phyloP scores from a whole-genome alignment of 2,329 filamentous ascomycete species.

The Leptosphaerulina australis region DNA sequence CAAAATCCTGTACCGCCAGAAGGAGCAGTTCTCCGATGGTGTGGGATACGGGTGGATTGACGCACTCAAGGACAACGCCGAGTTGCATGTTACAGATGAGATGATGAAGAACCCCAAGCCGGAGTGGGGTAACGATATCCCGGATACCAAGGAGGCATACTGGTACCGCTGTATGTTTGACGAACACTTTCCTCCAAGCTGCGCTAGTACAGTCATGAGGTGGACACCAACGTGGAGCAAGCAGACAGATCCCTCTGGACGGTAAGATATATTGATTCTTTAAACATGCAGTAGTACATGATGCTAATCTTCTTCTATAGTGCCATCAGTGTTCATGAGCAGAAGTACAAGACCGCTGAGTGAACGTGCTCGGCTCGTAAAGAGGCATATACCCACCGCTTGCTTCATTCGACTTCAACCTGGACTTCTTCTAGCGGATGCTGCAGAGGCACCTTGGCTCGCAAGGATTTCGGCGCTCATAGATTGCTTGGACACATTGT shows the following conservation, averaged over 20 bases:
- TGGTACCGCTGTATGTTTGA: slow-evolving; percentile 99
- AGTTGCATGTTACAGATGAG: slow-evolving; percentile 88
- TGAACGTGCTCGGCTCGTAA: slow-evolving; percentile 7
- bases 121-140: slow-evolving; percentile 91
- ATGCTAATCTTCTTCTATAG: slow-evolving; percentile 17
- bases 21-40: slow-evolving; percentile 99
- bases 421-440: neutral
- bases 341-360: slow-evolving; percentile 40
- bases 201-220: slow-evolving; percentile 89
- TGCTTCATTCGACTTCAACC: neutral
- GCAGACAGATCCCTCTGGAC: slow-evolving; percentile 92
- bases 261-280: no score
- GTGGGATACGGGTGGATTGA: slow-evolving; percentile 99
- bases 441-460: neutral
- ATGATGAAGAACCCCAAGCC: slow-evolving; percentile 99
- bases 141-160: slow-evolving; percentile 95
- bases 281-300: no score
- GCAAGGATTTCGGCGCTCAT: neutral
- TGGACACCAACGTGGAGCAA: slow-evolving; percentile 99
- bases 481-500: neutral
- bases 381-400: neutral
- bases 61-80: slow-evolving; percentile 91
- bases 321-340: slow-evolving; percentile 44
- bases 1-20: slow-evolving; percentile 96
- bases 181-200: slow-evolving; percentile 93